Evolutionary conservation across 768 basidiomycete species (phyloP).

Genomic region (Russula griseocarnosa): DNA sequence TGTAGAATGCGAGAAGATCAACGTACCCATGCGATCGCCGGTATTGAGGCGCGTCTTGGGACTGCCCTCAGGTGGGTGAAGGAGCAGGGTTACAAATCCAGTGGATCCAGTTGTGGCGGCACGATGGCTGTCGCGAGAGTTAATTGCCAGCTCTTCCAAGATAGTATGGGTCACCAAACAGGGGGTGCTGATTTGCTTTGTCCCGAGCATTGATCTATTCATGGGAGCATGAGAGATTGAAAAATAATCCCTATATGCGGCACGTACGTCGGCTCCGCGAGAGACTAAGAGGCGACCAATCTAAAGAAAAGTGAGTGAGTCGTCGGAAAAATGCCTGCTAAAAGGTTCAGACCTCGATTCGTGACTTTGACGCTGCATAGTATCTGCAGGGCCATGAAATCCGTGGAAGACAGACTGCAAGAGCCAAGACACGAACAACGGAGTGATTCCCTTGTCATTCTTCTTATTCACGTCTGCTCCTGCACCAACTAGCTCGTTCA

Average conservation of each 20-base stretch:
- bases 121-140: conserved; percentile 62
- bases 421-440: conserved; percentile 53
- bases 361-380: conserved; percentile 90
- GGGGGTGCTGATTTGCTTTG: conserved; percentile 85
- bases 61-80: conserved; percentile 73
- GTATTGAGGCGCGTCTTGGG: conserved; percentile 84
- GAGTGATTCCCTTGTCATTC: conserved; percentile 80
- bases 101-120: conserved; percentile 94
- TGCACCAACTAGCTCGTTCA: conserved; percentile 72
- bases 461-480: conserved; percentile 78
- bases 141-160: neutral
- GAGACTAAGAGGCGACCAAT: conserved; percentile 83
- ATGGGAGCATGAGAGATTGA: conserved; percentile 35
- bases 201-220: conserved; percentile 89
- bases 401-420: conserved; percentile 23
- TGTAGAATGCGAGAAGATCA: conserved; percentile 26
- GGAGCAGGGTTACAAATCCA: conserved; percentile 81
- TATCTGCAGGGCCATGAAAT: conserved; percentile 49
- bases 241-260: conserved; percentile 29
- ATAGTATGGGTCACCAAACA: conserved; percentile 48
- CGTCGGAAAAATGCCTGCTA: neutral
- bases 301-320: conserved; percentile 41
- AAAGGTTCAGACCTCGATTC: conserved; percentile 56
- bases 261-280: conserved; percentile 86
- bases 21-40: conserved; percentile 66